These are phyloP conservation scores for Beauveria bassiana DNA, from an alignment of 2,329 filamentous ascomycete species.

Conservation along the genomic window DNA sequence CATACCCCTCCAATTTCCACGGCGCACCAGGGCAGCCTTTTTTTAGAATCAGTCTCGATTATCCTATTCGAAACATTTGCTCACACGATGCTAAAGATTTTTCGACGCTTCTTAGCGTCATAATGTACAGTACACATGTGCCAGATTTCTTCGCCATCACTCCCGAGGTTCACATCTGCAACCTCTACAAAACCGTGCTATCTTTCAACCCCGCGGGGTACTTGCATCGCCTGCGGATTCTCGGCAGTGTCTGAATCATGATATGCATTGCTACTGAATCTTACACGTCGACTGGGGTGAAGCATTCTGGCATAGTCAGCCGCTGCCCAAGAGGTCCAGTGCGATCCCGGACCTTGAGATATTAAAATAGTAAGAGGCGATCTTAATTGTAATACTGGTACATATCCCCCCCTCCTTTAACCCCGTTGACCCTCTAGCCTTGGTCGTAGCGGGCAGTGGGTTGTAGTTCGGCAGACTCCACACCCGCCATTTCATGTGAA, in stretches of 20 bases:
- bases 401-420: not conserved
- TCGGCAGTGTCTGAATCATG: not conserved
- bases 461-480: conserved; percentile 4
- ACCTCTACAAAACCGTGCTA: not conserved
- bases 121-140: not conserved
- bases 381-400: not conserved
- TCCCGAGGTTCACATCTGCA: conserved; percentile 5
- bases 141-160: not conserved
- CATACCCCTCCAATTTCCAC: conserved; percentile 9
- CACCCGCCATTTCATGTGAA: conserved; percentile 8
- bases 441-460: not conserved
- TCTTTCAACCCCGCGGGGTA: not conserved
- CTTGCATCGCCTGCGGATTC: not conserved
- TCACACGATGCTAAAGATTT: conserved; percentile 1
- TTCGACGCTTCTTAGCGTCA: not conserved
- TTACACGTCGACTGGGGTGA: not conserved
- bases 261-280: not conserved
- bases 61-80: conserved; percentile 8
- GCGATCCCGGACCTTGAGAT: not conserved
- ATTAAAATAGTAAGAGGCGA: not conserved
- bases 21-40: not conserved
- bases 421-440: not conserved
- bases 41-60: conserved; percentile 6
- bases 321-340: not conserved
- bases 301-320: not conserved